Base-by-base conservation (phyloP, 495 filamentous ascomycete species). In the Penicillium pancosmium region DNA sequence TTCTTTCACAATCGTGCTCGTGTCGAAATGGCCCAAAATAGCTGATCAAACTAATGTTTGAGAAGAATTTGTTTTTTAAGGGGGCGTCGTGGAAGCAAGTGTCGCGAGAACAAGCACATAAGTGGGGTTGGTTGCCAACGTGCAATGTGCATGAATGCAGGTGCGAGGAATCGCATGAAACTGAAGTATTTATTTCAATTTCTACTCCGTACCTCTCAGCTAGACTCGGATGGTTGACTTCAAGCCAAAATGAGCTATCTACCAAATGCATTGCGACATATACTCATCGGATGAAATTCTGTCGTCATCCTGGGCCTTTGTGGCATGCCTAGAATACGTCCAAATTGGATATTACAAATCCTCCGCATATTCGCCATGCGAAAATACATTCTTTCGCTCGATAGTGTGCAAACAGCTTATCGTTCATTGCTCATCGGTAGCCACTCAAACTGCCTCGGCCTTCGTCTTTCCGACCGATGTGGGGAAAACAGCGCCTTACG, bases 291-390 rank as follows among this genome's bases (percentile, higher is more conserved):
- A 40, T 23, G 13, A 41, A 5, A 10, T 18, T 40, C 38, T 54
- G 19, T 36, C 54, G 55, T 48, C 49, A 57, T 57, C 16, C 35
- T 12, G 21, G 34, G 38, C 46, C 54, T 41, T 50, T 50, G 16
- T 49, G 43, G 11, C 5, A 6, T 8, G 8, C 8, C 27, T 7
- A 31, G 23, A 31, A 31, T 31, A 1, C 11, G 5, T 38, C 15
- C n/a, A 38, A 15, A 13, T 38, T n/a, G 8, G 36, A 38, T 38
- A 38, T n/a, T 31, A 31, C 8, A 31, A 31, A 31, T 31, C 8
- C 27, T 31, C 27, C 27, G 23, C 27, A 31, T 31, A 7, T 31
- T 38, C 36, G 11, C 36, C 36, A 5, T 44, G 8, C 12, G 4
- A 44, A 19, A 18, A 44, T 44, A 44, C 27, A 0, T 9, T 16